Base-by-base conservation (phyloP, 139 green algal genomes). In the Dunaliella primolecta region DNA sequence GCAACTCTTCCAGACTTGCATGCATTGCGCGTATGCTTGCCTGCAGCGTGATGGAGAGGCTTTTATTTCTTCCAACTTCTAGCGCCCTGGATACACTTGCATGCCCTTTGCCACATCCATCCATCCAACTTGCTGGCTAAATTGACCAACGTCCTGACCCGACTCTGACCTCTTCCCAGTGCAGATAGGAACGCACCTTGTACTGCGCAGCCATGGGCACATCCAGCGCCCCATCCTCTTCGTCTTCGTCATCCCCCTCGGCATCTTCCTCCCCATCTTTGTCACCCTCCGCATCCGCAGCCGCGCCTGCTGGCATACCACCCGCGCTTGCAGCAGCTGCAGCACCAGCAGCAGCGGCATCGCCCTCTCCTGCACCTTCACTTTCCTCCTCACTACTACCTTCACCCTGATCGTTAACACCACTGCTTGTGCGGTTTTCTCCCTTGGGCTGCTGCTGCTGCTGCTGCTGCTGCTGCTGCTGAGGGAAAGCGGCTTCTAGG, bases 401-500 rank as follows among this genome's bases (percentile, higher is more conserved):
- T 3, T 32, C 34, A 36, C 30, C 78, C 72, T 3, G 30, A 27
- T 64, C 46, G 34, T 78, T 36, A 55, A 23, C 83, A 29, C 29
- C 76, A 75, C n/a, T n/a, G n/a, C n/a, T n/a, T n/a, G n/a, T n/a
- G n/a, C n/a, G n/a, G n/a, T n/a, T n/a, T n/a, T n/a, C n/a, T 15
- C 46, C 46, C 46, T 64, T 64, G 7, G 23, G 7, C 31, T 57
- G 46, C 76, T 76, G 74, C 64, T 84, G 38, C 57, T 36, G 29
- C 46, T 57, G 79, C 37, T 84, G 57, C 83, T 78, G 79, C 57
- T 29, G 35, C 70, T 57, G n/a, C 37, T 20, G 81, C 78, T 82
- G 70, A 2, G 46, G 83, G n/a, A 86, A 86, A 3, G 80, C 80
- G 15, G 30, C 71, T 56, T 93, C 89, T 2, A 36, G 82, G 0